Evolutionary conservation across 2,329 filamentous ascomycete species (phyloP).

Genomic region (Calonectria fujianensis): DNA sequence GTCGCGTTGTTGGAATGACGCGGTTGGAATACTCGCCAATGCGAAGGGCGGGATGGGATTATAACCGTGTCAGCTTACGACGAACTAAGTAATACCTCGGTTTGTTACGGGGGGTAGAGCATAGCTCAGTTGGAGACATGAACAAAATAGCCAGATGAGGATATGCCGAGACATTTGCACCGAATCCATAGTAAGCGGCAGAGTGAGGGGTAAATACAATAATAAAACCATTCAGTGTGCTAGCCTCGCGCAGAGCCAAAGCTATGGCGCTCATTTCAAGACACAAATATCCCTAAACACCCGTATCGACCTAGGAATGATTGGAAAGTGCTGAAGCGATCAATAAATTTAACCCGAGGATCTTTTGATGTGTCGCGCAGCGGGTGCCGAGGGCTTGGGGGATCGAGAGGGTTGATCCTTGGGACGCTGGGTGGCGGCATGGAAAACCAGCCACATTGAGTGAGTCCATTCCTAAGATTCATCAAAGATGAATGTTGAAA

Average conservation of each 20-base stretch:
- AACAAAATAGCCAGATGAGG: slow-evolving; percentile 14
- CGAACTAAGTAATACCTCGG: slow-evolving; percentile 25
- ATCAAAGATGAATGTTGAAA: not conserved
- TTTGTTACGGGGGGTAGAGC: slow-evolving; percentile 13
- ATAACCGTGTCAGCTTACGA: not conserved
- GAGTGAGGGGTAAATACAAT: slow-evolving; percentile 10
- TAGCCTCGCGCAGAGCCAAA: not conserved
- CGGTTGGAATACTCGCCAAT: not conserved
- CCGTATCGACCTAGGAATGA: not conserved
- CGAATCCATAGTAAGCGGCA: not conserved
- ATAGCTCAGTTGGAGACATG: not conserved
- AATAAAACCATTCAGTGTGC: not conserved
- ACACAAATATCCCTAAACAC: not conserved
- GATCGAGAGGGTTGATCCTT: not conserved
- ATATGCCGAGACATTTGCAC: slow-evolving; percentile 20
- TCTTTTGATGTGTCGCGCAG: not conserved
- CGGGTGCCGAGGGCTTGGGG: not conserved
- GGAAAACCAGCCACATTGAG: not conserved
- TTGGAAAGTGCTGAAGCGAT: not conserved
- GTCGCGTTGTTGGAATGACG: not conserved
- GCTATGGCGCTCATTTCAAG: not conserved
- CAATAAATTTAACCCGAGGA: not conserved
- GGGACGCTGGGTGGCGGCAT: not conserved
- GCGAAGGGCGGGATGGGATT: slow-evolving; percentile 9
- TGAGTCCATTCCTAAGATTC: not conserved